Evolutionary conservation across 2,329 filamentous ascomycete genomes (phyloP), one percentile per base, ranked within the genome.

Genomic region (Pseudocercospora cruenta): DNA sequence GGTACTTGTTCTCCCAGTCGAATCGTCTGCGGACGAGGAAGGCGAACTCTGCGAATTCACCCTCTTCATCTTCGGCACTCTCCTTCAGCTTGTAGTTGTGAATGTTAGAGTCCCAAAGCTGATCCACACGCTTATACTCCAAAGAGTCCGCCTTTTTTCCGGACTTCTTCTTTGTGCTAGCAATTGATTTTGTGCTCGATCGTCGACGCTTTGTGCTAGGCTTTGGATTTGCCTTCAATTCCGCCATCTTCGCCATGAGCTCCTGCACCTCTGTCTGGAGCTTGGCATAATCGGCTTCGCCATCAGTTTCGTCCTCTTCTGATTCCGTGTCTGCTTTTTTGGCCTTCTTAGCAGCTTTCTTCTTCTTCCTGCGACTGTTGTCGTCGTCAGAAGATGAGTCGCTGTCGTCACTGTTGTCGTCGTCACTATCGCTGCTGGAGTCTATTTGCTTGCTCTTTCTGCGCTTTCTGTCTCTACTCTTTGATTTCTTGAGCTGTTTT

Each of bases 11-110:
- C 71, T 95, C 91, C 87, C 87, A 92, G 77, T 94, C 90, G 76
- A 97, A 96, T 14, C 87, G 90, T 62, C 93, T 86, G 16, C 92
- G 88, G 16, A 97, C 91, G 24, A 93, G 91, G 77, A 97, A 96
- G 31, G 93, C 85, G 76, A 90, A 95, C 67, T 91, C 88, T 67
- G 94, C 89, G 77, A 93, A 94, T 70, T 91, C 86, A 61, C 87
- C 84, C 26, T 87, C 86, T n/a, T 85, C 83, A 59, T 89, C 86
- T 63, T 88, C 84, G 3, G 86, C 83, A 12, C 87, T 90, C 73
- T 90, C 88, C n/a, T 85, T 88, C 39, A 90, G 83, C 74, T 89
- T 89, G 80, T 87, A 91, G 71, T 89, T 87, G 75, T 89, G 86
- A 54, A 86, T 86, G 2, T 80, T 84, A 65, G 82, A 77, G 63